Evolutionary conservation across 306 rosid species (phyloP), one percentile per base, ranked within the genome.

Genomic region (Lathyrus tuberosus): DNA sequence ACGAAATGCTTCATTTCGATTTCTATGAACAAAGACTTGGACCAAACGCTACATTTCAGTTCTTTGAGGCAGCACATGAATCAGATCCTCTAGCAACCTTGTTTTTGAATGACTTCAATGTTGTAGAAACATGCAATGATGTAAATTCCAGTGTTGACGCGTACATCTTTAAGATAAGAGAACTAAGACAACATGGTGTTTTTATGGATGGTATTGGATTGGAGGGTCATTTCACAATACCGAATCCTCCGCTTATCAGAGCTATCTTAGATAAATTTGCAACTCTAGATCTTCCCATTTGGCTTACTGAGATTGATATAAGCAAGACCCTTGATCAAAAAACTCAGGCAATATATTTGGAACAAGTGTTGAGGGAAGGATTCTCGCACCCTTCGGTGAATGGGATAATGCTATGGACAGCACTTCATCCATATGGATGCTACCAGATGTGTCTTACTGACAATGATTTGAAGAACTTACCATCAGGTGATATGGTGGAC

Each of bases 1-100:
- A 94, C 49, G 98, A 94, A 78, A 88, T 94, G 98, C 97, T 90
- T 71, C 98, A 93, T 73, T 93, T 88, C 41, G 91, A 93, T 77
- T 93, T 93, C 86, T 93, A 93, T 28, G 98, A 90, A 77, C 56
- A 88, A 60, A 58, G 77, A 33, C 96, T 94, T 33, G 94, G 97
- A 31, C 83, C 83, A 17, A 54, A 87, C 57, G 96, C 98, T 64
- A 75, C 96, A 1, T 65, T 84, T 48, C 80, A 81, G 51, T 85
- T 94, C 73, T 90, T 82, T 52, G 66, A 88, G 81, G 81, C 86
- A 6, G 94, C 94, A 57, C 98, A 86, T 71, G 41, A 73, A 46
- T 82, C 81, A 2, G 98, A 94, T 48, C 97, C 98, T 1, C 15
- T 94, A 44, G 89, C 96, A 62, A 90, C 96, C 7, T 65, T 90